Evolutionary conservation across 129 eudicot genomes (phyloP), one percentile per base, ranked within the genome.

Genomic region (Tagetes patula): DNA sequence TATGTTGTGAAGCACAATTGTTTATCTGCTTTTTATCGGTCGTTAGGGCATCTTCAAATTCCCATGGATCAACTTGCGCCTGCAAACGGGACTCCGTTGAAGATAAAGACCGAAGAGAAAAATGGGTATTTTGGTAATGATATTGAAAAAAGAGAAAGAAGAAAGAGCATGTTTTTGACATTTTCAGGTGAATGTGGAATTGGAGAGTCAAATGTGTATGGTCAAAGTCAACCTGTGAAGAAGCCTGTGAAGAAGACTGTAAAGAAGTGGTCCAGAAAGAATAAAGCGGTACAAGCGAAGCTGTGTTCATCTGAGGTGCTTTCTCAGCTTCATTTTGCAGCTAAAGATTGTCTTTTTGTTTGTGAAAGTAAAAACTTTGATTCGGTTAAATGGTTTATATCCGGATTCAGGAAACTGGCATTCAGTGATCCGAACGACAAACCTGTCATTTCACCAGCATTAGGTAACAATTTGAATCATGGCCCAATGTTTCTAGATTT

Each of bases 131-230:
- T 41, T 12, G 74, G 40, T 37, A 80, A 76, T 52, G 75, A 45
- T 69, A 11, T 58, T 56, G 87, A 78, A 66, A 76, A 82, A 2
- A 80, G 92, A 72, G 92, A 80, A 68, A 80, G 96, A 69, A 84
- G 70, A 39, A 92, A 83, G 82, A 92, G 96, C 87, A 89, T 82
- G 74, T 87, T 74, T 75, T 78, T 90, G 48, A 82, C 96, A 4
- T 86, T 74, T 75, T 95, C 43, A 60, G 66, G 43, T 8, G 66
- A 60, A 60, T 60, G 27, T 13, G 42, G 66, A 36, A 60, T 33
- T 60, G 66, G 4, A 34, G 42, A 13, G 20, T 60, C 66, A 11
- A 60, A 2, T 5, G 41, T 11, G 27, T 27, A 60, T 34, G 43
- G 43, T 60, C 42, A 60, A 60, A 60, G 66, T 38, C 79, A 63